A percentile compares a stretch with the other conserved stretches of the same genome.
Evolutionary conservation across 1,284 basidiomycete genomes (phyloP).

Genomic region (Erythrobasidium hasegawianum): DNA sequence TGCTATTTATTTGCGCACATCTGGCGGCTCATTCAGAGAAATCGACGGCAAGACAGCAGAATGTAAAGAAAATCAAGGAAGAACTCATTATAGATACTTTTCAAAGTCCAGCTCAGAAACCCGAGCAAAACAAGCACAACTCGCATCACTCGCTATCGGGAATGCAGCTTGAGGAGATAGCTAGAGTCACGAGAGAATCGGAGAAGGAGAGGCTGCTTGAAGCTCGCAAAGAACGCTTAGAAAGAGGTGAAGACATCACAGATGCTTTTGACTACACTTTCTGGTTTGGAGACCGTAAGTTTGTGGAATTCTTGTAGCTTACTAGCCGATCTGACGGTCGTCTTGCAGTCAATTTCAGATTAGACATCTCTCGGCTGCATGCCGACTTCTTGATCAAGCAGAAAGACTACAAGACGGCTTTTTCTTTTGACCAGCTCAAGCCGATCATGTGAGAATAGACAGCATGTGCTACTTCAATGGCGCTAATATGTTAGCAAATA

Average conservation of each 20-base stretch:
- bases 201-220: background rate
- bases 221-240: conserved; percentile 1
- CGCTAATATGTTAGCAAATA: background rate
- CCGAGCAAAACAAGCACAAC: background rate
- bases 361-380: conserved; percentile 52
- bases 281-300: conserved; percentile 64
- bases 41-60: conserved; percentile 48
- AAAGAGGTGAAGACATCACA: conserved; percentile 60
- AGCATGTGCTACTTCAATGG: background rate
- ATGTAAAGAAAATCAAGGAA: conserved; percentile 53
- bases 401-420: conserved; percentile 49
- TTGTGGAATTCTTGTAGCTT: too few species aligned
- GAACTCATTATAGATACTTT: conserved; percentile 57
- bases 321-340: background rate
- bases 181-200: background rate
- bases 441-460: background rate
- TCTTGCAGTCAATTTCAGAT: conserved; percentile 52
- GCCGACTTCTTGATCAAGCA: conserved; percentile 40
- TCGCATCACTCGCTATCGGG: background rate
- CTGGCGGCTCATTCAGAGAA: conserved; percentile 69
- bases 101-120: conserved; percentile 5
- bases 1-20: conserved; percentile 82
- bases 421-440: conserved; percentile 70
- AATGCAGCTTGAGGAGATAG: background rate
- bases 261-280: conserved; percentile 79